Percentiles rank a stretch among this genome's conserved stretches.
Evolutionary conservation across 257 asterid genomes (phyloP).

Genomic region (Nyctanthes arbortristis): DNA sequence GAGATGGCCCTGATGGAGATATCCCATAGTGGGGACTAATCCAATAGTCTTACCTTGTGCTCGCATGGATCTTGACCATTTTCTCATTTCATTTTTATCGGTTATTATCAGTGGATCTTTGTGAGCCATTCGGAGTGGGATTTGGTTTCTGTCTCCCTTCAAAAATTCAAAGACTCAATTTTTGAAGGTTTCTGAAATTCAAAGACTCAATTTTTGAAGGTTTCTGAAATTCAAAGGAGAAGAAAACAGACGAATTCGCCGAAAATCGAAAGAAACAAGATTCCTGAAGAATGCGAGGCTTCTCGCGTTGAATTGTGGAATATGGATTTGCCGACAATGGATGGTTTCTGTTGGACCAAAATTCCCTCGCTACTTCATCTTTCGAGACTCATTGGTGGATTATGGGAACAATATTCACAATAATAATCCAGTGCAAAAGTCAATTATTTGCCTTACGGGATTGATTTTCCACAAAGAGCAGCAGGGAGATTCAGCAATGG

Average conservation of each 20-base stretch:
- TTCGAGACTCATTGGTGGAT: constrained; percentile 38
- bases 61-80: constrained; percentile 74
- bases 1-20: constrained; percentile 89
- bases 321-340: background rate
- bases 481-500: constrained; percentile 42
- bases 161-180: background rate
- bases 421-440: constrained; percentile 27
- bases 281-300: background rate
- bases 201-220: background rate
- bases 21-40: constrained; percentile 94
- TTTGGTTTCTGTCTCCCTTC: background rate
- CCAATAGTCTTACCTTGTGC: constrained; percentile 66
- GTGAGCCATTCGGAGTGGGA: constrained; percentile 36
- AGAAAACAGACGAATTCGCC: background rate
- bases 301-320: background rate
- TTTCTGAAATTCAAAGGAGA: background rate
- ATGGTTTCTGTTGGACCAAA: constrained; percentile 13
- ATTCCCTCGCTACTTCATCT: constrained; percentile 35
- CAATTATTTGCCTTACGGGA: constrained; percentile 38
- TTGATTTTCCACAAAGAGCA: constrained; percentile 35
- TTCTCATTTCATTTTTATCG: constrained; percentile 66
- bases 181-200: background rate
- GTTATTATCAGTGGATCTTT: constrained; percentile 59
- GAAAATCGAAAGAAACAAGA: background rate
- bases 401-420: constrained; percentile 39